Evolutionary conservation across 192 early-diverging fungal species (phyloP).

Genomic region (Oehlia diaphana): DNA sequence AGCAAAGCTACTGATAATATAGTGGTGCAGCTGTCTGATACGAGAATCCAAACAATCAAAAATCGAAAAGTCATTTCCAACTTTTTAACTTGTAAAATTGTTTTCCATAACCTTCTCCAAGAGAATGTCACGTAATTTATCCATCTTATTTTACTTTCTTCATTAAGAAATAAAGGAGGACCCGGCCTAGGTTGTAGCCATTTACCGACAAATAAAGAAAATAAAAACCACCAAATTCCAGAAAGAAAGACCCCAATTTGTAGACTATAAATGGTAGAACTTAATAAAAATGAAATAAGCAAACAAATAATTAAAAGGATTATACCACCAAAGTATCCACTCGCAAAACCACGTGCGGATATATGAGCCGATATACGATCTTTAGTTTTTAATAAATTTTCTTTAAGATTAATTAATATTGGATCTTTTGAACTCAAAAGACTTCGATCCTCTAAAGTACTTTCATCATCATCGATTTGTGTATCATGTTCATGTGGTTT

Average conservation of each 20-base stretch:
- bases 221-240: conserved; percentile 54
- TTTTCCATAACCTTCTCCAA: conserved; percentile 42
- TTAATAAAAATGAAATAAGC: conserved; percentile 38
- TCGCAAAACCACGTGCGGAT: conserved; percentile 46
- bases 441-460: neutral
- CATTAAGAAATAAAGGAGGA: conserved; percentile 40
- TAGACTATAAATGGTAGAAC: conserved; percentile 38
- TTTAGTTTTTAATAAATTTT: conserved; percentile 23
- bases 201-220: conserved; percentile 42
- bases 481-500: neutral
- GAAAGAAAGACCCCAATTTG: conserved; percentile 49
- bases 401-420: neutral
- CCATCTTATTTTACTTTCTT: conserved; percentile 29
- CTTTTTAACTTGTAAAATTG: conserved; percentile 45
- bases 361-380: conserved; percentile 42
- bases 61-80: conserved; percentile 56
- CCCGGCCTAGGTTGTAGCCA: conserved; percentile 49
- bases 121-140: conserved; percentile 39
- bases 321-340: conserved; percentile 49
- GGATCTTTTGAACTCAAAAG: neutral
- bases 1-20: conserved; percentile 56
- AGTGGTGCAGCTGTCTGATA: conserved; percentile 63
- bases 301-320: conserved; percentile 46
- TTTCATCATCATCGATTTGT: neutral
- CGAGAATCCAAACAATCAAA: conserved; percentile 64